Base-by-base conservation (phyloP, 768 basidiomycete species). In the Kwoniella botswanensis region DNA sequence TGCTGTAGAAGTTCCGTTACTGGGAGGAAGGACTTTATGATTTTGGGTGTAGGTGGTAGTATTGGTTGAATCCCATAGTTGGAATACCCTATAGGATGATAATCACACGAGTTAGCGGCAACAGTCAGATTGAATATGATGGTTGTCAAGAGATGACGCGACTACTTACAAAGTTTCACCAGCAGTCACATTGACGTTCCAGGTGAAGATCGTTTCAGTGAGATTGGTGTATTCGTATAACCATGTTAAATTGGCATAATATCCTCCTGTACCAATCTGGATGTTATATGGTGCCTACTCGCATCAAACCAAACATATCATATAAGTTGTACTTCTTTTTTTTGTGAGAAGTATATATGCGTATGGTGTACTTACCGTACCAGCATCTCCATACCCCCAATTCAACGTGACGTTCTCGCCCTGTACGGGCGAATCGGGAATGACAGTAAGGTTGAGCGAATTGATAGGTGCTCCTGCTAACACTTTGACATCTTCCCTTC, bases 391-490 rank as follows among this genome's bases (percentile, higher is more conserved):
- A 22, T 59, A 50, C 5, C 67, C 59, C 67, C 67, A 68, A 41
- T 59, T 35, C 29, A 68, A 55, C 10, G 58, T 68, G 35, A 61
- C 57, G 41, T 68, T 68, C 12, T 50, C 22, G 10, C 67, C 59
- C 22, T 68, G 41, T 3, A 55, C 59, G 22, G 50, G 57, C 11
- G 57, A 59, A 7, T 59, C 50, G 10, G 67, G 67, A 15, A 17
- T 50, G 17, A 68, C 15, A 12, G 58, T 61, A 1, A 68, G 52
- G 17, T 60, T 60, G 15, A 68, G 59, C 0, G 44, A 41, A 17
- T 68, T 68, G 46, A 68, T 68, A 41, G 67, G 67, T 61, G 67
- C 67, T 42, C 67, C 67, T n/a, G 67, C 67, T 21, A 68, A 52
- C 18, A 68, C 59, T 29, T 59, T 46, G 2, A 68, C 58, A 24